These are phyloP conservation scores for Zangia roseola DNA, from an alignment of 768 basidiomycete genomes.

Conservation along the genomic window DNA sequence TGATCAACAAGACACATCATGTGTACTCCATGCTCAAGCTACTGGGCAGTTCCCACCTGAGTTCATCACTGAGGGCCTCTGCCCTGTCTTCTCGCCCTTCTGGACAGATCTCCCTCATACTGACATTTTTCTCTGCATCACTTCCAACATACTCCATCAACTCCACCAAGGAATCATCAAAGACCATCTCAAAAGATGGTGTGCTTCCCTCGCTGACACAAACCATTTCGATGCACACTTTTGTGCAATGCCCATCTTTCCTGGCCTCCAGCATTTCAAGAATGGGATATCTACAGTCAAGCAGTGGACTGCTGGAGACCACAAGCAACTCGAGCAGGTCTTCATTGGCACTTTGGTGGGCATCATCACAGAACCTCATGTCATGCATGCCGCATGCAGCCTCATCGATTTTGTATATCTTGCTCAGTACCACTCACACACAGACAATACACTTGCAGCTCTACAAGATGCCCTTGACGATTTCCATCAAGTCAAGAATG, in stretches of 20 bases:
- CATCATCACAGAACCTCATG: neutral
- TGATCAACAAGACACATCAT: neutral
- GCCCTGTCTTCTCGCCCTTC: neutral
- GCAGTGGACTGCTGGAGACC: neutral
- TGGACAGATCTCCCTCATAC: neutral
- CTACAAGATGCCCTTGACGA: neutral
- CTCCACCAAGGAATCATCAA: neutral
- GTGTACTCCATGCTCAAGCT: neutral
- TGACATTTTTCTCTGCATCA: neutral
- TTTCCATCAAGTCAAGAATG: neutral
- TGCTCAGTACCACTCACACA: neutral
- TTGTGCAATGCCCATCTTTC: neutral
- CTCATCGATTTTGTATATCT: neutral
- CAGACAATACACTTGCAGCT: neutral
- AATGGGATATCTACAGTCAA: neutral
- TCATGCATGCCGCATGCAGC: neutral
- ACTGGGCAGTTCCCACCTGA: neutral
- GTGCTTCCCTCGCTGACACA: rapidly evolving
- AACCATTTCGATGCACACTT: neutral
- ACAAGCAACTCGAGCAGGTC: neutral
- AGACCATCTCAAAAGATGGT: conserved; percentile 5
- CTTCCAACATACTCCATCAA: neutral
- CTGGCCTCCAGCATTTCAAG: neutral
- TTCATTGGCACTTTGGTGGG: neutral
- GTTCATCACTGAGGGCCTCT: neutral